Percentiles rank a stretch among this genome's conserved stretches.
Evolutionary conservation across 306 rosid genomes (phyloP).

Genomic region (Carpinus fangiana): DNA sequence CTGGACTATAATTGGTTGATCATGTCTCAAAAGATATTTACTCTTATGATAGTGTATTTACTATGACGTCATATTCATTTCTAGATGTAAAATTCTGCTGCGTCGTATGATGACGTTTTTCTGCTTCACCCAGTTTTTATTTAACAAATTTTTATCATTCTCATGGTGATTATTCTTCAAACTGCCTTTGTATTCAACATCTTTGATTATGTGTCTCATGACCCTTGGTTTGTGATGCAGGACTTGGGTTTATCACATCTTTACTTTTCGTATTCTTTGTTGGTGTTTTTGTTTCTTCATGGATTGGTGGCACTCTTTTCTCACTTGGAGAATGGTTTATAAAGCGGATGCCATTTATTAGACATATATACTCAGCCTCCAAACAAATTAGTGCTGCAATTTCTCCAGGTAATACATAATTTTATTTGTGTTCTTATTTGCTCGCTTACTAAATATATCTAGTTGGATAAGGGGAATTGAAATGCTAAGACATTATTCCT

Average conservation of each 20-base stretch:
- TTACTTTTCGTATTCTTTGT: slow-evolving; percentile 76
- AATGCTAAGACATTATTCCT: neutral
- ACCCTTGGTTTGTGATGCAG: slow-evolving; percentile 57
- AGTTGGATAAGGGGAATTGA: slow-evolving; percentile 12
- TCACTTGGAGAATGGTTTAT: slow-evolving; percentile 91
- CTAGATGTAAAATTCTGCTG: neutral
- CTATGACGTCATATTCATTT: neutral
- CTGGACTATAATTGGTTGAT: neutral
- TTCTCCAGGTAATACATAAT: slow-evolving; percentile 67
- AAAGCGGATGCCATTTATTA: slow-evolving; percentile 88
- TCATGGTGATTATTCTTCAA: neutral
- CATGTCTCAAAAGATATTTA: neutral
- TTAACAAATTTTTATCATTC: neutral
- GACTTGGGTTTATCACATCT: slow-evolving; percentile 86
- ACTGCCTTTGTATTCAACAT: slow-evolving; percentile 15
- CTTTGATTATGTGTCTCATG: slow-evolving; percentile 21
- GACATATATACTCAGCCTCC: slow-evolving; percentile 87
- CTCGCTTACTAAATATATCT: slow-evolving; percentile 13
- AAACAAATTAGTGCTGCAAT: slow-evolving; percentile 89
- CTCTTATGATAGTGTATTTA: neutral
- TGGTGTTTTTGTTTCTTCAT: slow-evolving; percentile 86
- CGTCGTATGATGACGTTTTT: neutral
- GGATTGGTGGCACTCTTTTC: slow-evolving; percentile 88
- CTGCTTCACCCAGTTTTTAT: neutral
- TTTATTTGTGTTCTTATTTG: slow-evolving; percentile 1